Evolutionary conservation across 768 basidiomycete genomes (phyloP), one percentile per base, ranked within the genome.

Genomic region (Favolaschia claudopus): DNA sequence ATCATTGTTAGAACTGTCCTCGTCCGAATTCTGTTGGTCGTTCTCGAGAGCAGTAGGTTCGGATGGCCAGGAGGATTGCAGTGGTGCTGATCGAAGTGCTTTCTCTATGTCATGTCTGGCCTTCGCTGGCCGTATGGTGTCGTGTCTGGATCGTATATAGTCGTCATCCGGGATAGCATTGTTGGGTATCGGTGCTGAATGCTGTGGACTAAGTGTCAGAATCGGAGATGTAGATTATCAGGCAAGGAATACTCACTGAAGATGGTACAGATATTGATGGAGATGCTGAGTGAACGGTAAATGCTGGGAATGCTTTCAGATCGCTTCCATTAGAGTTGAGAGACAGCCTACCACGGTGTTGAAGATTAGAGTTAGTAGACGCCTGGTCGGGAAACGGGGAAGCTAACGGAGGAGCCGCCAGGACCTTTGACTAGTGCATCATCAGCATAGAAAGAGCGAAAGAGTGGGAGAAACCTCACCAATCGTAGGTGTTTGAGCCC

Each of bases 401-500:
- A n/a, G 61, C 38, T 7, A 58, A 56, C 20, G 54, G 55, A 12
- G 55, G 52, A 32, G 62, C 47, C 37, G 25, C 39, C 29, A 64
- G 33, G 7, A 64, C 33, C 22, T 39, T 64, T 7, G 63, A 64
- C 62, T 63, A 34, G 24, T 20, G 20, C 4, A 19, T 2, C 7
- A 32, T 38, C 19, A 39, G 36, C 22, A 20, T 4, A 20, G 28
- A 15, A 28, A 52, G 5, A 9, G 32, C 20, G 10, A 42, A 34
- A 53, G 25, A 38, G 14, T 9, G 2, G 20, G 20, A 15, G 24
- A 14, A 20, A 47, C 63, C 82, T 68, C 59, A 85, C 84, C 27
- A 85, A 74, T 64, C 76, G 75, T 45, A 85, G 74, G n/a, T 79
- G 80, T 66, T 74, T 82, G 60, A 84, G 63, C 32, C 78, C 74